Base-by-base conservation (phyloP, 306 rosid species). In the Mucuna pruriens region DNA sequence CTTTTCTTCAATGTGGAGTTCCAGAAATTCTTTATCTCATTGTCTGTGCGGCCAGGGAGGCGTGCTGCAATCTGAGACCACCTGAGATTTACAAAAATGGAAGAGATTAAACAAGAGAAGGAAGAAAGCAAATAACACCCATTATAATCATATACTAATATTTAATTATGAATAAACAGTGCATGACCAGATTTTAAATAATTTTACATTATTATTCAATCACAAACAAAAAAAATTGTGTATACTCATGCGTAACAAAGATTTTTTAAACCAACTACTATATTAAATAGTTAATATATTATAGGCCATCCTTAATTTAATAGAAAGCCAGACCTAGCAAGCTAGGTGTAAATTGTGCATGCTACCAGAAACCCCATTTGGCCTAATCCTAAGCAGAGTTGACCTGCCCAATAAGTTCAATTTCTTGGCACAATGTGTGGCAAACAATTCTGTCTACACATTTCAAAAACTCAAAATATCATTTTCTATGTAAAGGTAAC, bases 1-100 rank as follows among this genome's bases (percentile, higher is more conserved):
- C 88, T 88, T 71, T 89, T 92, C 78, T 92, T 92, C 76, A 92
- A 64, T 0, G 97, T 90, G 1, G 97, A 92, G 40, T 92, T 92
- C 97, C 97, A 92, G 5, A 92, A 91, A 36, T 92, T 92, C 88
- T 92, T 92, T 46, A 92, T 92, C 68, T 92, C 97, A n/a, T 92
- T 92, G 87, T 92, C 97, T 0, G 97, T 92, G 29, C 97, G 86
- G 62, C 97, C 97, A 0, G 97, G 95, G 26, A 92, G 90, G 44
- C 95, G 92, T 58, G 94, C 89, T 10, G 97, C 97, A 57, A 92
- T 92, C 74, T 92, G 95, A 84, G 97, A 90, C 97, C 97, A 92
- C 88, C 97, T 92, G 82, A 67, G 36, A 7, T 65, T 36, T 3
- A 36, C 4, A 65, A 4, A 19, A 36, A 34, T 64, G 0, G 29